phyloP scores from a whole-genome alignment of 1,284 basidiomycete species.

The Austropuccinia psidii region DNA sequence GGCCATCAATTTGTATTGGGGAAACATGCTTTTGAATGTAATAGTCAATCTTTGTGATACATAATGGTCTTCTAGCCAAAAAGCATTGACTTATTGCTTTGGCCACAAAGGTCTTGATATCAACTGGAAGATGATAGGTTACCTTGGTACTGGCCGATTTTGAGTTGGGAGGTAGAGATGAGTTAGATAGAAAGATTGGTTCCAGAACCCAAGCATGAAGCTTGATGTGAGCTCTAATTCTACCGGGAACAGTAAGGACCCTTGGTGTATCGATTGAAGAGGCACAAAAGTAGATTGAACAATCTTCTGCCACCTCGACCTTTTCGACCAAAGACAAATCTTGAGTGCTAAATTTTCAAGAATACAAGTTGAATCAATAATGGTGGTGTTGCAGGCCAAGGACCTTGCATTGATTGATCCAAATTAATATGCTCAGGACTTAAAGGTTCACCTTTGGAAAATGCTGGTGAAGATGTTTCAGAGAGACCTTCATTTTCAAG shows the following conservation, averaged over 20 bases:
- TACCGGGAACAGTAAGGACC: slow-evolving; percentile 41
- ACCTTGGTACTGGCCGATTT: slow-evolving; percentile 22
- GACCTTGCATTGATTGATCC: slow-evolving; percentile 10
- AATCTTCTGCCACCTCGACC: slow-evolving; percentile 39
- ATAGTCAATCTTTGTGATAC: slow-evolving; percentile 41
- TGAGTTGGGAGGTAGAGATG: neutral
- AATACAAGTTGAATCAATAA: too few relatives aligned
- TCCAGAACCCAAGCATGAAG: slow-evolving; percentile 43
- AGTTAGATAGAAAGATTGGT: slow-evolving; percentile 5
- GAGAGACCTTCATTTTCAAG: neutral
- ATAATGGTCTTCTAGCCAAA: slow-evolving; percentile 40
- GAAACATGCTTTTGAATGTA: slow-evolving; percentile 41
- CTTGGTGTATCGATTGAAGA: slow-evolving; percentile 42
- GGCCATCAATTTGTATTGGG: slow-evolving; percentile 38
- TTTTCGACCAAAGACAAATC: slow-evolving; percentile 43
- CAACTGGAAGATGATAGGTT: slow-evolving; percentile 39
- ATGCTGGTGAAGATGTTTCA: neutral
- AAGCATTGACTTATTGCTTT: slow-evolving; percentile 39
- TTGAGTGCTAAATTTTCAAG: too few relatives aligned
- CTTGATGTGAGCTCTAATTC: slow-evolving; percentile 41
- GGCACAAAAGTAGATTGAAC: slow-evolving; percentile 42
- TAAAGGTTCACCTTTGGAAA: neutral
- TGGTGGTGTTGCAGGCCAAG: slow-evolving; percentile 14
- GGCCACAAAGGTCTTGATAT: slow-evolving; percentile 41
- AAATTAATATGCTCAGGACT: neutral